Conservation (phyloP, 2,329 filamentous ascomycete genomes). For the Fusarium mexicanum region DNA sequence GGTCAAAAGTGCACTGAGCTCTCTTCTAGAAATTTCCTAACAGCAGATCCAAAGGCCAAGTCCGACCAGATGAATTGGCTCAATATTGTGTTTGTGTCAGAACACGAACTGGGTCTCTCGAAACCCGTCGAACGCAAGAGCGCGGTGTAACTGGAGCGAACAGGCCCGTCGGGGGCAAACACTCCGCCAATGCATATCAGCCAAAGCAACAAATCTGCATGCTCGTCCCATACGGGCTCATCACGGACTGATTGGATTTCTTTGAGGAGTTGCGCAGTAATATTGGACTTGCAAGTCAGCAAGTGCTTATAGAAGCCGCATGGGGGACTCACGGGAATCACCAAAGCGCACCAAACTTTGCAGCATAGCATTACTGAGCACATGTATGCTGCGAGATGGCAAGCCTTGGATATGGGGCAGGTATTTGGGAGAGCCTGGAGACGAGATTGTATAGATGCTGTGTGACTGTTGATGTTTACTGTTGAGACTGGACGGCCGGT, state of each 20-base stretch:
- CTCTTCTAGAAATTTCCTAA: background rate
- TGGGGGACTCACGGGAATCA: constrained; percentile 49
- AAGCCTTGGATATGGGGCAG: constrained; percentile 46
- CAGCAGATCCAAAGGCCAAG: background rate
- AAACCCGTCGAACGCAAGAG: background rate
- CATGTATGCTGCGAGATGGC: constrained; percentile 53
- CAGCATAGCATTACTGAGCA: constrained; percentile 53
- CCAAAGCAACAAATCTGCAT: background rate
- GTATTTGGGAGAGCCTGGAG: constrained; percentile 40
- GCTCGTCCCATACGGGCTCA: background rate
- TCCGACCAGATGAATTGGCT: constrained; percentile 7
- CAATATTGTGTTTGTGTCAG: background rate
- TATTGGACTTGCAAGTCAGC: background rate
- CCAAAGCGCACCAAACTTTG: constrained; percentile 50
- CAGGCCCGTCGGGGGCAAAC: background rate
- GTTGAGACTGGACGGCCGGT: constrained; percentile 41
- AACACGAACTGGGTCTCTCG: background rate
- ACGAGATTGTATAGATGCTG: constrained; percentile 55
- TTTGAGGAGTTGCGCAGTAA: background rate
- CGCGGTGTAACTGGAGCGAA: background rate
- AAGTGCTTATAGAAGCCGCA: fast-evolving
- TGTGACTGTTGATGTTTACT: constrained; percentile 51
- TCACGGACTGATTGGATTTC: background rate
- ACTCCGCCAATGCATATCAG: background rate
- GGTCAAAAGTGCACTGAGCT: background rate